These are phyloP conservation scores for Medicago truncatula DNA, from an alignment of 306 rosid genomes.

Conservation along the genomic window DNA sequence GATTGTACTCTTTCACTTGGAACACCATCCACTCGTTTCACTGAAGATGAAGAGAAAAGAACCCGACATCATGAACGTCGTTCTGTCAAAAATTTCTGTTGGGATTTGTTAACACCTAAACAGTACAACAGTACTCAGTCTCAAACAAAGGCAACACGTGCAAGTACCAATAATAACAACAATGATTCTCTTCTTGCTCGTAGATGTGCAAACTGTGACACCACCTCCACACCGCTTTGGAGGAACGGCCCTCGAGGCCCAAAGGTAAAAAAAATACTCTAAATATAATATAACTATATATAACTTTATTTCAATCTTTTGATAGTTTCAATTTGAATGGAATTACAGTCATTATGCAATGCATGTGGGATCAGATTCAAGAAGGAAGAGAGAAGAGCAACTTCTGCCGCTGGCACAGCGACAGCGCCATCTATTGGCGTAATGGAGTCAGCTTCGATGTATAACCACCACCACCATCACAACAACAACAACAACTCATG, in stretches of 20 bases:
- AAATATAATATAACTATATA: too few species aligned
- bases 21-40: constrained; percentile 76
- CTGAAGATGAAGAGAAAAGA: constrained; percentile 48
- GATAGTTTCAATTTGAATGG: neutral
- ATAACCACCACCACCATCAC: constrained; percentile 41
- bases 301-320: neutral
- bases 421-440: constrained; percentile 38
- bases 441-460: constrained; percentile 57
- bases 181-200: constrained; percentile 85
- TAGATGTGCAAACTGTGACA: constrained; percentile 97
- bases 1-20: constrained; percentile 90
- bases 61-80: constrained; percentile 44
- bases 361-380: constrained; percentile 99
- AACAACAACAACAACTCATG: constrained; percentile 53
- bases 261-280: constrained; percentile 56
- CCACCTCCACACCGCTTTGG: constrained; percentile 99
- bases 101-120: constrained; percentile 83
- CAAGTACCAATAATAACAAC: neutral
- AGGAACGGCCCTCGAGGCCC: constrained; percentile 98
- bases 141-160: constrained; percentile 45
- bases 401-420: constrained; percentile 59
- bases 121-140: constrained; percentile 34
- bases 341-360: constrained; percentile 87
- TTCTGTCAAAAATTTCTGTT: constrained; percentile 57
- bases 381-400: constrained; percentile 90